phyloP scores from a whole-genome alignment of 169 alveolate species.

The Miamiensis avidus region DNA sequence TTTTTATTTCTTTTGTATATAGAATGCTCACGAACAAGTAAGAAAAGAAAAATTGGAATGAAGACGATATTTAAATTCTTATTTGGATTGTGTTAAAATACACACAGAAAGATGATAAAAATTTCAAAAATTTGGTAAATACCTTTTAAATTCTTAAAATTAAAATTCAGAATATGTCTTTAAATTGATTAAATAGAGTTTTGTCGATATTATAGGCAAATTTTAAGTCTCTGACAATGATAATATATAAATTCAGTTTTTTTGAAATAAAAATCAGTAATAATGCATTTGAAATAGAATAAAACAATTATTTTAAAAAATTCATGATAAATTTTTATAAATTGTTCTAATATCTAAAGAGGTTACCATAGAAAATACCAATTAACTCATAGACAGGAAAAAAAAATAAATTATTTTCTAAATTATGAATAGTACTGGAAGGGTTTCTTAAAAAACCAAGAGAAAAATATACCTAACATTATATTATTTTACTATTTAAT shows the following conservation, averaged over 20 bases:
- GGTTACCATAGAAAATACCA: no score
- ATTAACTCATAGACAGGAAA: no score
- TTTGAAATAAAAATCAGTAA: not conserved
- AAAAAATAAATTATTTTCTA: no score
- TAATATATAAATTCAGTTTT: no score
- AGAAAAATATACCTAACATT: no score
- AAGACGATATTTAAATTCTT: slow-evolving; percentile 19
- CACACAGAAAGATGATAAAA: not conserved
- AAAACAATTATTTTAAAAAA: no score
- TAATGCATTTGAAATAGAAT: not conserved
- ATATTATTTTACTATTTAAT: no score
- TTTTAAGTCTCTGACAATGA: not conserved
- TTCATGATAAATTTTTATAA: no score
- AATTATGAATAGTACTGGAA: not conserved
- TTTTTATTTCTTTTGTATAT: no score
- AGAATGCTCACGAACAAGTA: not conserved
- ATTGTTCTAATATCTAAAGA: not conserved
- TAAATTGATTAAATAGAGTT: no score
- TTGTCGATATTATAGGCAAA: not conserved
- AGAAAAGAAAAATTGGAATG: slow-evolving; percentile 27
- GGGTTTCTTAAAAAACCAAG: not conserved
- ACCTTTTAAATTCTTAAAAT: not conserved
- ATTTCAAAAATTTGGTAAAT: slow-evolving; percentile 10
- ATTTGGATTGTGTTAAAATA: slow-evolving; percentile 12
- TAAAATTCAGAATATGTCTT: no score